These are phyloP conservation scores for Flaveria trinervia DNA, from an alignment of 129 eudicot species.

Conservation along the genomic window DNA sequence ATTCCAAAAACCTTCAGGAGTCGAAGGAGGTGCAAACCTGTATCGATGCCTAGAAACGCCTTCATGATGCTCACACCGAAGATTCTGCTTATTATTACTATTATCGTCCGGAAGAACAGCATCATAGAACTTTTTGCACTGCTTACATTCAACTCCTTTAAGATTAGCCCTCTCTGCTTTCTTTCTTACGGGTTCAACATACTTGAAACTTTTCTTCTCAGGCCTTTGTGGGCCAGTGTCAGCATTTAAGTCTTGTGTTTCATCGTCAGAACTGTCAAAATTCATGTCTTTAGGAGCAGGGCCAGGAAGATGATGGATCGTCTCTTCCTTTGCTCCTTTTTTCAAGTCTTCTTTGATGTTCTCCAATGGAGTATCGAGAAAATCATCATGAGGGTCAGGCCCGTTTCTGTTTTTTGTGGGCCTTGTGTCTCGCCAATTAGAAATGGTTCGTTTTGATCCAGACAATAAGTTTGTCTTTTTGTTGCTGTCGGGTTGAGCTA, in stretches of 20 bases:
- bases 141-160: constrained; percentile 90
- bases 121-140: constrained; percentile 89
- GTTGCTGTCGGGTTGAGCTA: constrained; percentile 35
- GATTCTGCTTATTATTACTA: constrained; percentile 40
- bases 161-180: constrained; percentile 76
- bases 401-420: constrained; percentile 79
- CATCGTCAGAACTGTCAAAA: constrained; percentile 71
- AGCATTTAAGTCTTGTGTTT: constrained; percentile 60
- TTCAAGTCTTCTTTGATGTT: constrained; percentile 61
- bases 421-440: constrained; percentile 89
- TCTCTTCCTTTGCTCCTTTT: constrained; percentile 52
- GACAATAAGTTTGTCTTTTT: constrained; percentile 45
- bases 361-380: constrained; percentile 87
- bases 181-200: constrained; percentile 89
- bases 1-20: constrained; percentile 99
- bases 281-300: constrained; percentile 52
- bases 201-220: constrained; percentile 61
- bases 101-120: constrained; percentile 73
- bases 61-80: constrained; percentile 93
- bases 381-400: constrained; percentile 87
- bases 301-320: constrained; percentile 40
- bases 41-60: constrained; percentile 98
- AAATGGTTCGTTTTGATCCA: constrained; percentile 78
- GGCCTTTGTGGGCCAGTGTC: constrained; percentile 38
- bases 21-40: constrained; percentile 86